Conservation (phyloP, 805 yeast species). For the Blastobotrys robertii region DNA sequence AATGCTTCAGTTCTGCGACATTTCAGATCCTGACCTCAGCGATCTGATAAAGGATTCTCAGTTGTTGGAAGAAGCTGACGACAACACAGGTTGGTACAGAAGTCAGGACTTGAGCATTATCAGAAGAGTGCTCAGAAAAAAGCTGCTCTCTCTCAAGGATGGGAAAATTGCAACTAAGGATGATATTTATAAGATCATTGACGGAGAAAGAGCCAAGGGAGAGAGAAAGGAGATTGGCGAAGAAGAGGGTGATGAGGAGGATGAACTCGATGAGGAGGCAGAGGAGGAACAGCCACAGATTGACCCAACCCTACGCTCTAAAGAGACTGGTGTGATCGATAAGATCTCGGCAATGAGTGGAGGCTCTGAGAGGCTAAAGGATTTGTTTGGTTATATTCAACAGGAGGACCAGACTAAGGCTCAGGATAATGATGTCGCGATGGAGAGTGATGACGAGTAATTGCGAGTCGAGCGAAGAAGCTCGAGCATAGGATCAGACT, state of each 20-base stretch:
- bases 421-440: background rate
- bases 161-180: slow-evolving; percentile 23
- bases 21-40: slow-evolving; percentile 53
- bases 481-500: too few relatives aligned
- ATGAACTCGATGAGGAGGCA: slow-evolving; percentile 10
- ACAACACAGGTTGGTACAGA: slow-evolving; percentile 74
- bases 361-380: slow-evolving; percentile 3
- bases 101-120: slow-evolving; percentile 52
- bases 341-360: slow-evolving; percentile 2
- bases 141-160: slow-evolving; percentile 50
- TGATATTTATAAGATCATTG: background rate
- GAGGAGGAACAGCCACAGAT: slow-evolving; percentile 4
- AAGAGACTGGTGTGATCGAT: background rate
- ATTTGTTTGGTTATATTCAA: slow-evolving; percentile 5
- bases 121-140: slow-evolving; percentile 62
- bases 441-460: background rate
- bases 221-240: slow-evolving; percentile 29
- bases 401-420: slow-evolving; percentile 4
- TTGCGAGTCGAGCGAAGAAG: too few relatives aligned
- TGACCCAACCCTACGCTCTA: background rate
- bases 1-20: slow-evolving; percentile 70
- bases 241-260: slow-evolving; percentile 13
- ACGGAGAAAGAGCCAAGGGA: background rate
- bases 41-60: slow-evolving; percentile 33
- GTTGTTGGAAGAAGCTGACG: slow-evolving; percentile 38